Base-by-base conservation (phyloP, 768 basidiomycete species). In the Peribolospora kevripleyi region DNA sequence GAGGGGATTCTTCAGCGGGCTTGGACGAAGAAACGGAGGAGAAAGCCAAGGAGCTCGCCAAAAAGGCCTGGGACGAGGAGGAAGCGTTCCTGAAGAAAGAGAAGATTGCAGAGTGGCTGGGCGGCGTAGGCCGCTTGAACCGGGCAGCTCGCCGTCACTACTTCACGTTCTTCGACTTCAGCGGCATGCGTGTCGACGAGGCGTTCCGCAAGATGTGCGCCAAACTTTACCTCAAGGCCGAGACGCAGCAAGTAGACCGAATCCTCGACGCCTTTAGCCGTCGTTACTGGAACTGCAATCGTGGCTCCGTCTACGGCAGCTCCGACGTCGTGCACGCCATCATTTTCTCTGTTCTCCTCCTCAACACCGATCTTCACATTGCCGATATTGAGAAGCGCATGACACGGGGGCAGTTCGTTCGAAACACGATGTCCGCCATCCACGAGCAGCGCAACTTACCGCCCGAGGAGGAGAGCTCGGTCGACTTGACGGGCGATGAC, bases 321-420 rank as follows among this genome's bases (percentile, higher is more conserved):
- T 74, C 85, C 6, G 90, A 84, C 60, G 77, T 95, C 58, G 84
- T 97, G n/a, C 93, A 98, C 61, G 83, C 86, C 2, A 82, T 90
- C 50, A 75, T 85, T 2, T 97, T 91, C 63, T 93, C 90, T 3
- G 74, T 98, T 45, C 71, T 98, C 0, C 74, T 97, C 41, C 75
- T 97, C 52, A 98, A 98, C 70, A 98, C 93, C 38, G 93, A 98
- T 66, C 75, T 98, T 42, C 91, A 98, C 67, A 81, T 98, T 52
- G 93, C 90, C 41, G 90, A 95, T 43, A 73, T 93, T 38, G 67
- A 77, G 13, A 77, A 75, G 3, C 80, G 84, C 58, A 98, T 97
- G 93, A 88, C 91, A 1, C 77, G 83, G 14, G 74, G 63, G 53
- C 88, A 95, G 63, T 98, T 97, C 67, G 79, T 97, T 6, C 76